Evolutionary conservation across 306 rosid genomes (phyloP).

Genomic region (Vigna angularis): DNA sequence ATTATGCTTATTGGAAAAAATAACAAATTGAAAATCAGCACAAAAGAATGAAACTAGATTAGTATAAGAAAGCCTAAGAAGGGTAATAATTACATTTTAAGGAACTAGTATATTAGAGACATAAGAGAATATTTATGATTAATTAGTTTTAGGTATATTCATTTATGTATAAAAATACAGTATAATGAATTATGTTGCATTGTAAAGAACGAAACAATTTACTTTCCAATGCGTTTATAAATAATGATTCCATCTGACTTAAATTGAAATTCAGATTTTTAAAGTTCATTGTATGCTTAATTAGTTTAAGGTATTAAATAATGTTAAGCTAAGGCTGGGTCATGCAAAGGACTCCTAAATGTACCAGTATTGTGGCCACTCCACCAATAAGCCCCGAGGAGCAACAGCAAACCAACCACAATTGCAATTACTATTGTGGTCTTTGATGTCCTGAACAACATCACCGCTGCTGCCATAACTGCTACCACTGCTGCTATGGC

Average conservation of each 20-base stretch:
- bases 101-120: slow-evolving; percentile 12
- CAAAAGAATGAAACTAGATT: slow-evolving; percentile 3
- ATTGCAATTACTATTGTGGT: slow-evolving; percentile 68
- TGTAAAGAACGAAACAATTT: slow-evolving; percentile 21
- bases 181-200: slow-evolving; percentile 26
- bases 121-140: background rate
- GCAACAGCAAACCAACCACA: slow-evolving; percentile 79
- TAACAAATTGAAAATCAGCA: slow-evolving; percentile 13
- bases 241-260: slow-evolving; percentile 33
- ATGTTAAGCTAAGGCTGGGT: slow-evolving; percentile 63
- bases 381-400: slow-evolving; percentile 82
- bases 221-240: slow-evolving; percentile 25
- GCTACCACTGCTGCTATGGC: slow-evolving; percentile 81
- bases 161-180: slow-evolving; percentile 11
- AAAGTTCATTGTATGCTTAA: slow-evolving; percentile 37
- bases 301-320: slow-evolving; percentile 45
- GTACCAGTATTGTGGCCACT: slow-evolving; percentile 67
- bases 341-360: slow-evolving; percentile 61
- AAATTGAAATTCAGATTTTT: slow-evolving; percentile 37
- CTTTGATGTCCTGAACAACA: slow-evolving; percentile 70
- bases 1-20: slow-evolving; percentile 2
- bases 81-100: slow-evolving; percentile 27
- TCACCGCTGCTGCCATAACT: slow-evolving; percentile 73
- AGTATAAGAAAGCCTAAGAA: slow-evolving; percentile 10
- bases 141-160: too few relatives aligned